Evolutionary conservation across 257 asterid species (phyloP).

Genomic region (Pogostemon cablin): DNA sequence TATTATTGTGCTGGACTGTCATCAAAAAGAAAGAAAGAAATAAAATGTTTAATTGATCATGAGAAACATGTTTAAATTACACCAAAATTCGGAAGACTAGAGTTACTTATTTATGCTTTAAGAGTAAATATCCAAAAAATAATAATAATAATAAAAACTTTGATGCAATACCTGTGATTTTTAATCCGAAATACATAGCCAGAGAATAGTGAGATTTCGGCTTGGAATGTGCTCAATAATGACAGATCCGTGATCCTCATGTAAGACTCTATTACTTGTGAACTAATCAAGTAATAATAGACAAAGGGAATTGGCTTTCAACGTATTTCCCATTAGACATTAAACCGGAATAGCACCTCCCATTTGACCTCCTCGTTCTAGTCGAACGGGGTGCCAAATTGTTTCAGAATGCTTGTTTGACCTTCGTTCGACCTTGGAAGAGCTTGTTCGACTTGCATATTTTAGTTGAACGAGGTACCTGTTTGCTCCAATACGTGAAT

Average conservation of each 20-base stretch:
- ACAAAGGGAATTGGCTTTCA: constrained; percentile 23
- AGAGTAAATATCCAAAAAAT: neutral
- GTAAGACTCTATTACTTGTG: neutral
- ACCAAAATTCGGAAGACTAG: neutral
- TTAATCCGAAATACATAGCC: neutral
- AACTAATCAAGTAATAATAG: neutral
- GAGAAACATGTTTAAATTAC: neutral
- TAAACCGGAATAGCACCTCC: constrained; percentile 91
- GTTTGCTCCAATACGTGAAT: too few relatives aligned
- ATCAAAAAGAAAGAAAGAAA: neutral
- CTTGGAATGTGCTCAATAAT: neutral
- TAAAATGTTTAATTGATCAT: neutral
- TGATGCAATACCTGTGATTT: neutral
- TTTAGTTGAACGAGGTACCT: too few relatives aligned
- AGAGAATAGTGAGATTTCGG: neutral
- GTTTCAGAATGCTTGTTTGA: too few relatives aligned
- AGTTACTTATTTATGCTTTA: neutral
- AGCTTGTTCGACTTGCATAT: too few relatives aligned
- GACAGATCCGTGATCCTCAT: neutral
- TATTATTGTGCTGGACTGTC: neutral
- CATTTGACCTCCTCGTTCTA: constrained; percentile 49
- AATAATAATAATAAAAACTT: neutral
- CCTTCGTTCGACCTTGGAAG: too few relatives aligned
- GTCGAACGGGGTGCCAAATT: too few relatives aligned
- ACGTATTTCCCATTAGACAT: constrained; percentile 54